These are phyloP conservation scores for Pythium volutum DNA, from an alignment of 352 stramenopile genomes.

Conservation along the genomic window DNA sequence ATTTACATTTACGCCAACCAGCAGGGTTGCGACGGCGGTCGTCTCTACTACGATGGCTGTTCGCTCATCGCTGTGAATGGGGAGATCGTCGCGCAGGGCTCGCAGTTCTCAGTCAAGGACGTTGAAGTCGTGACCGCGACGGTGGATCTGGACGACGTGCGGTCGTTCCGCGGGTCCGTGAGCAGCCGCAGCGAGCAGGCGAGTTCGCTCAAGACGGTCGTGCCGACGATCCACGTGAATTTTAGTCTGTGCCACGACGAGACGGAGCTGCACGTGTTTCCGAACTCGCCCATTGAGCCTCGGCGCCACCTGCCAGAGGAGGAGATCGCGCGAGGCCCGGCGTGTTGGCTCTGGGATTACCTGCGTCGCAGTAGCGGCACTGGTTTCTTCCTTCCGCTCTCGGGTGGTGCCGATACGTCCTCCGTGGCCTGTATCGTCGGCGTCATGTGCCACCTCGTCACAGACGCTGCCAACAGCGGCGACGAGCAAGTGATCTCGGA, in stretches of 20 bases:
- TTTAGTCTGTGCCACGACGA: constrained; percentile 81
- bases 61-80: constrained; percentile 97
- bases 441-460: constrained; percentile 96
- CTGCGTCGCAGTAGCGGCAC: constrained; percentile 83
- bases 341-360: constrained; percentile 99
- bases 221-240: constrained; percentile 69
- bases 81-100: constrained; percentile 93
- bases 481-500: constrained; percentile 79
- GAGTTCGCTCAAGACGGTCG: constrained; percentile 59
- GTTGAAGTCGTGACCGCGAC: constrained; percentile 97
- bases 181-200: constrained; percentile 95
- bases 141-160: constrained; percentile 97
- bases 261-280: constrained; percentile 24
- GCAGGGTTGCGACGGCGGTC: constrained; percentile 95
- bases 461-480: constrained; percentile 72
- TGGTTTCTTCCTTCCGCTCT: constrained; percentile 96
- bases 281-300: constrained; percentile 58
- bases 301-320: constrained; percentile 91
- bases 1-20: constrained; percentile 99
- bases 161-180: constrained; percentile 92
- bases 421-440: constrained; percentile 96
- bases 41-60: constrained; percentile 97
- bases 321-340: constrained; percentile 96
- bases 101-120: constrained; percentile 96
- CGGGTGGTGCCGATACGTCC: constrained; percentile 95